These are phyloP conservation scores for Triangularia setosa DNA, from an alignment of 2,329 filamentous ascomycete genomes.

Conservation along the genomic window DNA sequence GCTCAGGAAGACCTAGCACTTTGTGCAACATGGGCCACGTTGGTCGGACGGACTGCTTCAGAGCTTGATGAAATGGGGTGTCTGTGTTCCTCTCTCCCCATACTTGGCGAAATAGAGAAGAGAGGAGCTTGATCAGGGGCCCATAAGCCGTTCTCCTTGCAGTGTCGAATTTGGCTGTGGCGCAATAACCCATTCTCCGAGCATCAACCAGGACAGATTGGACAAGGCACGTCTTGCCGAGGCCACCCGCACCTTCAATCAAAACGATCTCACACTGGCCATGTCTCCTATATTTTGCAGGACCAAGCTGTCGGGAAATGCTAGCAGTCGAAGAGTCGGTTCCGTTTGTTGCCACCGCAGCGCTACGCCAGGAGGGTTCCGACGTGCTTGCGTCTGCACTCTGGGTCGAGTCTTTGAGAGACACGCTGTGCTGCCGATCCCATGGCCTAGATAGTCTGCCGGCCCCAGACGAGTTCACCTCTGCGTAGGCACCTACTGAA, in stretches of 20 bases:
- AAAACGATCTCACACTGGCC: slow-evolving; percentile 62
- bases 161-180: slow-evolving; percentile 63
- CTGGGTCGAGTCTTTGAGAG: slow-evolving; percentile 45
- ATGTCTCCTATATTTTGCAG: slow-evolving; percentile 55
- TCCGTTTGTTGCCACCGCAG: slow-evolving; percentile 20
- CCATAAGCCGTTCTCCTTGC: slow-evolving; percentile 59
- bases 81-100: slow-evolving; percentile 65
- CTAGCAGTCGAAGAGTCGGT: slow-evolving; percentile 44
- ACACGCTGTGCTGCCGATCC: slow-evolving; percentile 51
- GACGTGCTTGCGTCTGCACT: slow-evolving; percentile 43
- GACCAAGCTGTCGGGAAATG: slow-evolving; percentile 51
- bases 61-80: slow-evolving; percentile 56
- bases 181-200: slow-evolving; percentile 59
- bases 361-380: slow-evolving; percentile 39
- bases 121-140: slow-evolving; percentile 60
- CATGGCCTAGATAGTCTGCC: slow-evolving; percentile 42
- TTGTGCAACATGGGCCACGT: slow-evolving; percentile 63
- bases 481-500: slow-evolving; percentile 46
- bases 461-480: slow-evolving; percentile 38
- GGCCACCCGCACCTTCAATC: slow-evolving; percentile 57
- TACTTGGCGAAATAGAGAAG: slow-evolving; percentile 63
- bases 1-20: slow-evolving; percentile 63
- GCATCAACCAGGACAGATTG: slow-evolving; percentile 60
- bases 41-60: slow-evolving; percentile 60
- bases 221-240: slow-evolving; percentile 63